Conservation (phyloP, 2,329 filamentous ascomycete species). For the Alternaria consortialis region DNA sequence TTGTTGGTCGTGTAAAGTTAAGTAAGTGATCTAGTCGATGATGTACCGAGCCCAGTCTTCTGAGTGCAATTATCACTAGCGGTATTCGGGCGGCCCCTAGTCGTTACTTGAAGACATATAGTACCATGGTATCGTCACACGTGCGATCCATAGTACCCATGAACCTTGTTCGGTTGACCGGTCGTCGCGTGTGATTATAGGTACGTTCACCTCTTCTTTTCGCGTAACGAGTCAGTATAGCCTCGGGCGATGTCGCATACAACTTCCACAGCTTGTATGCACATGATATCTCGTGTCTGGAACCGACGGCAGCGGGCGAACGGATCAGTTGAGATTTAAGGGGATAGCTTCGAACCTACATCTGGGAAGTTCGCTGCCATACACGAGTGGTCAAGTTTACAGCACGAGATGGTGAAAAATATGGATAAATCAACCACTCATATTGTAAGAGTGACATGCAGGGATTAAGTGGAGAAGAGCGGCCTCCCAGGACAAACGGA, state of each 20-base stretch:
- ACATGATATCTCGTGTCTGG: not conserved
- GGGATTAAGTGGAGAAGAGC: not conserved
- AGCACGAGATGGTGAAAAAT: constrained; percentile 9
- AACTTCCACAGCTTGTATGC: not conserved
- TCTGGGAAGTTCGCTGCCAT: constrained; percentile 28
- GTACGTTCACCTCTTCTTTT: constrained; percentile 5
- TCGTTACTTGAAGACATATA: not conserved
- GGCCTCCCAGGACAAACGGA: not conserved
- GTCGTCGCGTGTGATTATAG: constrained; percentile 5
- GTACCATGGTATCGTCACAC: not conserved
- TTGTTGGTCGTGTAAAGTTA: not conserved
- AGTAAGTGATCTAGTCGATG: not conserved
- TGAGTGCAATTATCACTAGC: too few species aligned
- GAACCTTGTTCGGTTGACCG: not conserved
- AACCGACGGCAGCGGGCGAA: constrained; percentile 8
- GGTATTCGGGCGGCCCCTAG: not conserved
- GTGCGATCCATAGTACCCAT: not conserved
- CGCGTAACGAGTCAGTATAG: not conserved
- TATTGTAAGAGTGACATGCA: not conserved
- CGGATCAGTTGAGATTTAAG: constrained; percentile 2
- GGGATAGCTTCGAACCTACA: not conserved
- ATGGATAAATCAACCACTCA: constrained; percentile 26
- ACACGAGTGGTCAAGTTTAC: constrained; percentile 24
- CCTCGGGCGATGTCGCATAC: constrained; percentile 7
- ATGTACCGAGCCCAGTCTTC: too few species aligned